Evolutionary conservation across 306 rosid species (phyloP), one percentile per base, ranked within the genome.

Genomic region (Myrica gale): DNA sequence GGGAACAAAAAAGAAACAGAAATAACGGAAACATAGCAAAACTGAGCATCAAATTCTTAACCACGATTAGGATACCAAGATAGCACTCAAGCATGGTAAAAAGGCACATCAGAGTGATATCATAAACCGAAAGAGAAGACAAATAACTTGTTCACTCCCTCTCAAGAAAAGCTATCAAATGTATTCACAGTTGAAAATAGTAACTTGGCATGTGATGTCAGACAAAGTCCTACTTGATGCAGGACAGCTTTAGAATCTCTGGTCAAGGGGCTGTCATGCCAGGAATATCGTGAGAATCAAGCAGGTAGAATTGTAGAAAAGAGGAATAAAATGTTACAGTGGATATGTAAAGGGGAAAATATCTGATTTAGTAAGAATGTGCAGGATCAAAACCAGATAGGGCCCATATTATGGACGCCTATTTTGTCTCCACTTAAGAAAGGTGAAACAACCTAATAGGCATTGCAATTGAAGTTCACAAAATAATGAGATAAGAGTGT

Each of bases 201-300:
- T 50, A 7, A 43, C 12, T 62, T 65, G 5, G 39, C 26, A 32
- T 76, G 73, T 51, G 16, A 76, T 43, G 43, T 67, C 45, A 66
- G 44, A 6, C 41, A 0, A 10, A 60, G 26, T 60, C 39, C 66
- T 8, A 60, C 43, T 4, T 23, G 66, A 60, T 23, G 66, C 66
- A 60, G 7, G 66, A 60, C 66, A 60, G 66, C 15, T 16, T 60
- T 60, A 23, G 15, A 26, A 60, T 60, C 20, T 16, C 21, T 16
- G 12, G 47, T 39, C 15, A 39, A 63, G 69, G 48, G 69, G 12
- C 11, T 63, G 45, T 63, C 23, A 15, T 41, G 7, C 47, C 16
- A 63, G 47, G 47, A 15, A 41, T 63, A 20, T 41, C 13, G 46
- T 39, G 21, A 63, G 44, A 63, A 63, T 63, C 48, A 63, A 63